Evolutionary conservation across 176 grass and related monocot genomes (phyloP).

Genomic region (Bolboschoenus planiculmis): DNA sequence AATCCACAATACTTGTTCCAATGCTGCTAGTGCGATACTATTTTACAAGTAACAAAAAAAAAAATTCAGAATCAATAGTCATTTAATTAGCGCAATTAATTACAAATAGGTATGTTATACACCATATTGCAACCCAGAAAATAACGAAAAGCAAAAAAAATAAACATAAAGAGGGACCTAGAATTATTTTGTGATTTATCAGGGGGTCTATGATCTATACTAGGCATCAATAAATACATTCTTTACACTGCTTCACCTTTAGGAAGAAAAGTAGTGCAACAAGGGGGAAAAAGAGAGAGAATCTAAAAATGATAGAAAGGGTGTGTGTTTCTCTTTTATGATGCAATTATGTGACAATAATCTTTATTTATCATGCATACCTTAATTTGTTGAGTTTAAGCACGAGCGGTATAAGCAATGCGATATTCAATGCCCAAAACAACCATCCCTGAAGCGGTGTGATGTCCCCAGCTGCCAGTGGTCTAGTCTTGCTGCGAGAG

Average conservation of each 20-base stretch:
- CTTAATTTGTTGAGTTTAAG: constrained; percentile 5
- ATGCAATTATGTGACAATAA: background rate
- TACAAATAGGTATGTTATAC: background rate
- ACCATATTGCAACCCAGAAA: background rate
- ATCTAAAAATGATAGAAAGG: background rate
- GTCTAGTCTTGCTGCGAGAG: background rate
- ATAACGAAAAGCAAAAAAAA: no score
- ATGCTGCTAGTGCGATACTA: background rate
- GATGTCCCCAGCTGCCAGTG: background rate
- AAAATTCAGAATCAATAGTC: background rate
- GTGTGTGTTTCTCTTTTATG: background rate
- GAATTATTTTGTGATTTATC: no score
- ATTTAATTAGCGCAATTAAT: background rate
- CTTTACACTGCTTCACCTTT: constrained; percentile 8
- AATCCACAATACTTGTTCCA: background rate
- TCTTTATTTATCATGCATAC: background rate
- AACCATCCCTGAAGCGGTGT: constrained; percentile 4
- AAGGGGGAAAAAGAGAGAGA: background rate
- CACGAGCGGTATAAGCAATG: background rate
- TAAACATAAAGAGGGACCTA: no score
- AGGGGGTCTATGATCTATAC: background rate
- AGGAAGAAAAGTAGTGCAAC: background rate
- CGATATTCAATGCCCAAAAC: background rate
- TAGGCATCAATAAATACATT: background rate
- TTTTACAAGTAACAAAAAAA: background rate